These are phyloP conservation scores for Aquilaria malaccensis DNA, from an alignment of 345 rosid genomes.

Conservation along the genomic window DNA sequence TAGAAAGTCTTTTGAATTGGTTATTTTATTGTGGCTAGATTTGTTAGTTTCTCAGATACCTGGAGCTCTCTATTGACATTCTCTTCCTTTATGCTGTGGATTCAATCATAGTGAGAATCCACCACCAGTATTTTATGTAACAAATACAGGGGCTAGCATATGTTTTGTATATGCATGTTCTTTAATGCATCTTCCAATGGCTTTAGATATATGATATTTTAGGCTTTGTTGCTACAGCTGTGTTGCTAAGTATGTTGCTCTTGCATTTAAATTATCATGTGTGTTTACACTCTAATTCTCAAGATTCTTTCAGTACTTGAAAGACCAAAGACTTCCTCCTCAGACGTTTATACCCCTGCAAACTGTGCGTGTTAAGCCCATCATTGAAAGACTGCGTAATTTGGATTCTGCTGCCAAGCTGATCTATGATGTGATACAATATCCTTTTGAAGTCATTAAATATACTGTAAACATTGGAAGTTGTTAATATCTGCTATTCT, in stretches of 20 bases:
- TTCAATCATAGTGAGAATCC: too few species aligned
- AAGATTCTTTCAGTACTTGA: constrained; percentile 70
- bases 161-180: not conserved
- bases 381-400: constrained; percentile 69
- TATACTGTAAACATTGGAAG: constrained; percentile 6
- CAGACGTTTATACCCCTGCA: constrained; percentile 96
- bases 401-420: constrained; percentile 82
- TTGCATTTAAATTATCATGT: not conserved
- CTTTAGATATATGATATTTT: too few species aligned
- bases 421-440: constrained; percentile 88
- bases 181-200: too few species aligned
- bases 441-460: constrained; percentile 51
- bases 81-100: too few species aligned
- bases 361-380: constrained; percentile 89
- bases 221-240: too few species aligned
- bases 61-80: too few species aligned
- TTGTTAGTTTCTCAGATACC: too few species aligned
- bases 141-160: not conserved
- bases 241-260: not conserved
- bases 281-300: constrained; percentile 2
- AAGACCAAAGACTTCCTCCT: constrained; percentile 99
- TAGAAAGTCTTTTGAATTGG: too few species aligned
- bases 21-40: too few species aligned
- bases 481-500: not conserved
- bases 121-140: too few species aligned